These are phyloP conservation scores for Phellinidium pouzarii DNA, from an alignment of 1,284 basidiomycete genomes.

Conservation along the genomic window DNA sequence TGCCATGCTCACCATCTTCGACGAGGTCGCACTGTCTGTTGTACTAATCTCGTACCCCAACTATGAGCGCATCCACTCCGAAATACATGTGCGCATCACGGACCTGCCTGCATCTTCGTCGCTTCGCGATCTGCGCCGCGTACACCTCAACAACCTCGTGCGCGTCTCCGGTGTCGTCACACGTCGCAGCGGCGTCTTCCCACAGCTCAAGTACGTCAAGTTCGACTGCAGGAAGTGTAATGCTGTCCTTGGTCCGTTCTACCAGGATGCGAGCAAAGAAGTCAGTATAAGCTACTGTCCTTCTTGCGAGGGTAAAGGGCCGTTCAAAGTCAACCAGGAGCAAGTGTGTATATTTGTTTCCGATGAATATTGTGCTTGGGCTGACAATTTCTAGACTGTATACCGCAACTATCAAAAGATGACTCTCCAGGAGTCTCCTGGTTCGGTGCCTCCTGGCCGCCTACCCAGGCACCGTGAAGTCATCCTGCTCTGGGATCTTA, in stretches of 20 bases:
- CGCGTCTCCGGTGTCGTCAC: constrained; percentile 98
- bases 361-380: not conserved
- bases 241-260: constrained; percentile 91
- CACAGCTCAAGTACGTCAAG: constrained; percentile 98
- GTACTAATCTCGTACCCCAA: constrained; percentile 94
- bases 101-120: constrained; percentile 88
- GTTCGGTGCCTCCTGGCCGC: constrained; percentile 94
- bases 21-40: constrained; percentile 90
- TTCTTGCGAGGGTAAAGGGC: constrained; percentile 90
- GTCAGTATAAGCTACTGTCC: constrained; percentile 93
- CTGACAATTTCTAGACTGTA: constrained; percentile 64
- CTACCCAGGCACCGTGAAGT: constrained; percentile 96
- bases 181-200: constrained; percentile 92
- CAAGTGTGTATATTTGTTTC: constrained; percentile 46
- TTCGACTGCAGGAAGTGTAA: constrained; percentile 96
- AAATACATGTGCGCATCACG: constrained; percentile 95
- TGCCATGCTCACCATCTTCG: constrained; percentile 91
- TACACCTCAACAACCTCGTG: constrained; percentile 92
- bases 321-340: constrained; percentile 95
- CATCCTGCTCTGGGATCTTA: constrained; percentile 94
- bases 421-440: constrained; percentile 98
- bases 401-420: constrained; percentile 99
- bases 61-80: constrained; percentile 95
- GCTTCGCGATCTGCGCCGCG: constrained; percentile 88
- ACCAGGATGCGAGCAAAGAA: constrained; percentile 93